Evolutionary conservation across 768 basidiomycete genomes (phyloP).

Genomic region (Leccinum uliginosum): DNA sequence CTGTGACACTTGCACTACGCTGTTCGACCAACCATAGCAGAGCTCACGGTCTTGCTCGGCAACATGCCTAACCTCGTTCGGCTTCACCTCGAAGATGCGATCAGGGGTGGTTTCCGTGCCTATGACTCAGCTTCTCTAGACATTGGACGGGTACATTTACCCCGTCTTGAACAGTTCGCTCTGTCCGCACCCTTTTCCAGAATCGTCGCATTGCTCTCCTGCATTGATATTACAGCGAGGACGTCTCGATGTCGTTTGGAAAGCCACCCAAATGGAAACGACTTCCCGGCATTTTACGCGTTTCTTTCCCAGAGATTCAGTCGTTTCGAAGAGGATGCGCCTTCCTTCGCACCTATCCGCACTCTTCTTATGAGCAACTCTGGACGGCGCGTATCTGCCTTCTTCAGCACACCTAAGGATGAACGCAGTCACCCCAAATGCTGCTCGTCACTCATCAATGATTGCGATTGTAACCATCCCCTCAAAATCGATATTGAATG

Average conservation of each 20-base stretch:
- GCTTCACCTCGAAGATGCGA: not conserved
- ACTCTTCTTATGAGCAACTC: not conserved
- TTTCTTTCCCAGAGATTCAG: not conserved
- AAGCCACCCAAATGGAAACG: not conserved
- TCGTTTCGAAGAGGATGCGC: not conserved
- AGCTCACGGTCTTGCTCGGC: not conserved
- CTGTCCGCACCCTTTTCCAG: not conserved
- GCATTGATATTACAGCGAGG: not conserved
- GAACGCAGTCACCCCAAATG: not conserved
- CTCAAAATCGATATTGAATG: not conserved
- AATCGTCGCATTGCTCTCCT: not conserved
- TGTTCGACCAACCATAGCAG: not conserved
- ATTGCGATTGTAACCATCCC: not conserved
- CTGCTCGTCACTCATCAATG: not conserved
- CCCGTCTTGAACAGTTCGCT: not conserved
- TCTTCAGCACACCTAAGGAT: not conserved
- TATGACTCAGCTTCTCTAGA: not conserved
- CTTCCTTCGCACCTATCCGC: not conserved
- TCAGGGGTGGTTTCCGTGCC: not conserved
- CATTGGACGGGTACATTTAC: not conserved
- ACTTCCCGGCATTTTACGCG: not conserved
- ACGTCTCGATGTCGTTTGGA: not conserved
- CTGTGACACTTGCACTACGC: not conserved
- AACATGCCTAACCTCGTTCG: not conserved
- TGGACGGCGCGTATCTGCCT: not conserved